Conservation (phyloP, 1,284 basidiomycete species). For the Leccinum fallax region DNA sequence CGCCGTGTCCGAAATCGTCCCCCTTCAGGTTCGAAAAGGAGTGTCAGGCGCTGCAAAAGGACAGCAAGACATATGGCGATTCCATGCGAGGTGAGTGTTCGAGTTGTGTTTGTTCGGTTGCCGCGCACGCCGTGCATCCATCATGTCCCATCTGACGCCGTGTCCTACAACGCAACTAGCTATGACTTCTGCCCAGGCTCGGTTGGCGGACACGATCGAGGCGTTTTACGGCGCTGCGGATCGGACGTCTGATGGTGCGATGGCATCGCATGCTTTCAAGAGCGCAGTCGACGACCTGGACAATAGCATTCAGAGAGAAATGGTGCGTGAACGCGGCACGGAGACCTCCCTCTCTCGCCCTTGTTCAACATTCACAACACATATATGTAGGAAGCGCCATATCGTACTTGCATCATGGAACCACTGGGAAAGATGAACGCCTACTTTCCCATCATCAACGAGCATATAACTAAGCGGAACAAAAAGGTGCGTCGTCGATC, state of each 20-base stretch:
- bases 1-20: not conserved
- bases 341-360: not conserved
- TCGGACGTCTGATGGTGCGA: slow-evolving; percentile 86
- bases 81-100: slow-evolving; percentile 78
- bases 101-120: not conserved
- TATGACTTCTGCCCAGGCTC: slow-evolving; percentile 91
- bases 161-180: slow-evolving; percentile 46
- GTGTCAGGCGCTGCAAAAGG: slow-evolving; percentile 89
- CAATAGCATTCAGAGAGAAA: slow-evolving; percentile 79
- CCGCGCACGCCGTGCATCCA: not conserved
- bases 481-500: slow-evolving; percentile 73
- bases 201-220: slow-evolving; percentile 93
- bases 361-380: not conserved
- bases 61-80: slow-evolving; percentile 94
- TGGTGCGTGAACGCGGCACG: slow-evolving; percentile 49
- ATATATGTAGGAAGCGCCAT: slow-evolving; percentile 79
- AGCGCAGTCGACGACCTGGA: slow-evolving; percentile 95
- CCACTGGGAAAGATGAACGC: slow-evolving; percentile 95
- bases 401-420: slow-evolving; percentile 93
- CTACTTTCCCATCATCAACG: slow-evolving; percentile 94
- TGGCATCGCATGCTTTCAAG: slow-evolving; percentile 97
- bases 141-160: not conserved
- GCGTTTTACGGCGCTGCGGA: slow-evolving; percentile 91
- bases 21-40: slow-evolving; percentile 89
- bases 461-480: slow-evolving; percentile 92